These are phyloP conservation scores for Elongisporangium undulatum DNA, from an alignment of 352 stramenopile genomes.

Conservation along the genomic window DNA sequence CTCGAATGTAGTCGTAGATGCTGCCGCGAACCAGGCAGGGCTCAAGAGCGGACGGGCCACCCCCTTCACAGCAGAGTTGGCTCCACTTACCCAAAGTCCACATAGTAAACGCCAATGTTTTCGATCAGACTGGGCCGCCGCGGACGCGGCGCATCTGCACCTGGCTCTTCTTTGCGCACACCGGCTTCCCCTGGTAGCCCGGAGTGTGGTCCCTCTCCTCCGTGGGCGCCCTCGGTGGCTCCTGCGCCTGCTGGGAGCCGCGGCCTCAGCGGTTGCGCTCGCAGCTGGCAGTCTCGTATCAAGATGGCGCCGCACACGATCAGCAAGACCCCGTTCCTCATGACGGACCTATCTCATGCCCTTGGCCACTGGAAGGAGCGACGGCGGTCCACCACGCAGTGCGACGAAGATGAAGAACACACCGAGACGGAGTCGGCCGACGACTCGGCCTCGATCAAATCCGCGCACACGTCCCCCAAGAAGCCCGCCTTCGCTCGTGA, in stretches of 20 bases:
- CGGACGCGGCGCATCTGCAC: not conserved
- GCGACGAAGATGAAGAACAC: not conserved
- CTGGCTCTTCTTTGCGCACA: not conserved
- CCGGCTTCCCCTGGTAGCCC: not conserved
- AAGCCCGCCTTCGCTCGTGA: not conserved
- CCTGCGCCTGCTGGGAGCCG: not conserved
- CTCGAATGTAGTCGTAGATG: conserved; percentile 31
- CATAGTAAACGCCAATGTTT: not conserved
- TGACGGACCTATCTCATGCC: not conserved
- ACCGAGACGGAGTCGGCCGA: conserved; percentile 15
- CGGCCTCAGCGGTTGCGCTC: not conserved
- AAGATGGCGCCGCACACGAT: not conserved
- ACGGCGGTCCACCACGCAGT: not conserved
- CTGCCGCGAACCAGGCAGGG: conserved; percentile 11
- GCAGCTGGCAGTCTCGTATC: not conserved
- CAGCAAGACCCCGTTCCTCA: not conserved
- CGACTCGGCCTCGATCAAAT: not conserved
- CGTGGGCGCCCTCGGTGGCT: not conserved
- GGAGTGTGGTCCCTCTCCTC: not conserved
- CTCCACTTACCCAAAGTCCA: not conserved
- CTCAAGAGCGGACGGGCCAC: not conserved
- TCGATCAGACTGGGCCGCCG: not conserved
- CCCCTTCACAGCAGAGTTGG: not conserved
- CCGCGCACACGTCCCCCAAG: not conserved
- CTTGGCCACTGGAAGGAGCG: not conserved